Evolutionary conservation across 2,329 filamentous ascomycete genomes (phyloP).

Genomic region (Chaetomiaceae sp.): DNA sequence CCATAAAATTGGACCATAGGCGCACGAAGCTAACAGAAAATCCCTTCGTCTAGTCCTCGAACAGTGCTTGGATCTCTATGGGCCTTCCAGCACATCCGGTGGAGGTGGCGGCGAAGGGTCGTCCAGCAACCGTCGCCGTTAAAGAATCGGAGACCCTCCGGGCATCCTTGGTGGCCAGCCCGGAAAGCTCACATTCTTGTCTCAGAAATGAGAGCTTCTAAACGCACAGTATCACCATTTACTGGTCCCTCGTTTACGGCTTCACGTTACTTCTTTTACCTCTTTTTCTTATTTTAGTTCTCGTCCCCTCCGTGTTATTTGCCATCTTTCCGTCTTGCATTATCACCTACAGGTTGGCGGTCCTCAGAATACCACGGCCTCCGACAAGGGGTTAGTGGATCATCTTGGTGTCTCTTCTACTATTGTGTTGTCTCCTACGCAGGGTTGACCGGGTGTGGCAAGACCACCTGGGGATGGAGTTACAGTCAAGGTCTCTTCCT

Average conservation of each 20-base stretch:
- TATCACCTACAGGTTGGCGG: background rate
- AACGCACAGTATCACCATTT: too few species aligned
- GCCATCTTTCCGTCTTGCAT: too few species aligned
- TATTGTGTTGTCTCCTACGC: too few species aligned
- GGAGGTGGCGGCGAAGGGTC: conserved; percentile 22
- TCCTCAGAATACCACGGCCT: conserved; percentile 5
- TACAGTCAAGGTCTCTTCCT: background rate
- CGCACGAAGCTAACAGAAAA: too few species aligned
- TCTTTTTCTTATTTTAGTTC: background rate
- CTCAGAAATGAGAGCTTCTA: too few species aligned
- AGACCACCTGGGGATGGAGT: background rate
- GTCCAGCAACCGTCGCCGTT: conserved; percentile 18
- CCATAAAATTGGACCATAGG: too few species aligned
- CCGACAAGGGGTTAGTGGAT: conserved; percentile 11
- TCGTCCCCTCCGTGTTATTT: conserved; percentile 2
- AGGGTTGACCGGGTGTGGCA: background rate
- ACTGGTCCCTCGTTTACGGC: too few species aligned
- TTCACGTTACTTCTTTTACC: too few species aligned
- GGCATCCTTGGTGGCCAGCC: background rate
- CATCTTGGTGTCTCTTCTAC: background rate
- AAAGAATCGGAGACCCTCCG: background rate
- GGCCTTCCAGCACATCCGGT: conserved; percentile 33
- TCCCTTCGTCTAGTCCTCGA: too few species aligned
- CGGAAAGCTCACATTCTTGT: too few species aligned
- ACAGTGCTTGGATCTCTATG: conserved; percentile 41